These are phyloP conservation scores for Croton setiger DNA, from an alignment of 441 rosid genomes.

Conservation along the genomic window DNA sequence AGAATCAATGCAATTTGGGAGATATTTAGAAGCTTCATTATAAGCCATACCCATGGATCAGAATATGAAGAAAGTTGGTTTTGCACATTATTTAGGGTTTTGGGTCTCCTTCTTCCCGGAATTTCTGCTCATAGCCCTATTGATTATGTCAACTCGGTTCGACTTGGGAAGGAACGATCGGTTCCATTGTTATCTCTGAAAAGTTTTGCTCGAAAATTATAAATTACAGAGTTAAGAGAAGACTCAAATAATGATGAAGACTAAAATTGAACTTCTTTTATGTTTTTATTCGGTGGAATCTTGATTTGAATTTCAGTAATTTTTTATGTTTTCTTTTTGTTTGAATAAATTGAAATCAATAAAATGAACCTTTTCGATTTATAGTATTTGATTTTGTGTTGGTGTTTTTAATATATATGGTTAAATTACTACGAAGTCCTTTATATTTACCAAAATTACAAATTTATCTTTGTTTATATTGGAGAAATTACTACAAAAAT, in stretches of 20 bases:
- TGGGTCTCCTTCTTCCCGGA: neutral
- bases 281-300: no score
- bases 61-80: neutral
- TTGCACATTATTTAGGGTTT: neutral
- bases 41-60: neutral
- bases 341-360: no score
- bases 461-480: no score
- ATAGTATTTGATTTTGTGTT: no score
- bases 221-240: neutral
- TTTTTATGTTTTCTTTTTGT: no score
- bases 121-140: slow-evolving; percentile 1
- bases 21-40: neutral
- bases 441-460: no score
- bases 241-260: neutral
- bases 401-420: no score
- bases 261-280: no score
- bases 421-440: no score
- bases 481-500: no score
- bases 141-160: neutral
- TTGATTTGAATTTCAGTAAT: no score
- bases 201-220: slow-evolving; percentile 14
- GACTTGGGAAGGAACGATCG: slow-evolving; percentile 42
- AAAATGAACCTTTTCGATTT: no score
- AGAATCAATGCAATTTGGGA: neutral
- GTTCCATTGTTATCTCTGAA: slow-evolving; percentile 40